Base-by-base conservation (phyloP, 352 stramenopile species). In the Pythium pyrilobum region DNA sequence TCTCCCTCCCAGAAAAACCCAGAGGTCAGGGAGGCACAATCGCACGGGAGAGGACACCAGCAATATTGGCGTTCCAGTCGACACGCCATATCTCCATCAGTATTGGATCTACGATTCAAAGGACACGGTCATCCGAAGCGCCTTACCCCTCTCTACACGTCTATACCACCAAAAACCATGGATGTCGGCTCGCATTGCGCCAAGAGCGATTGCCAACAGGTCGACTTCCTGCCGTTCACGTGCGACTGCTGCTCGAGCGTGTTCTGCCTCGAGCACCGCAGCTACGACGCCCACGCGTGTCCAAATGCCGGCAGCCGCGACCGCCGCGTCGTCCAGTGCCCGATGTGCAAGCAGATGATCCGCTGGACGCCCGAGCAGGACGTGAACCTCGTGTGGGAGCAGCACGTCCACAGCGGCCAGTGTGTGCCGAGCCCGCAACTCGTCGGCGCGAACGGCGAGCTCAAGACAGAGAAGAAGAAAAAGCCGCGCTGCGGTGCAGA, bases 191-290 rank as follows among this genome's bases (percentile, higher is more conserved):
- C 69, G 24, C 81, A 92, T 53, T 92, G 81, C 58, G 80, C 67
- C 37, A 63, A 87, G 5, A 66, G 68, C 10, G 65, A 73, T 15
- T 92, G 81, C 52, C 65, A 80, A 42, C 81, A 92, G 56, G 69
- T 85, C 57, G 85, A 95, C 56, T 95, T 95, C 51, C 64, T 95
- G 25, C 85, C 85, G 3, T 95, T 95, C 66, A 78, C 63, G 28
- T 95, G 85, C 65, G 81, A 95, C 66, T 92, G 82, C 56, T 95
- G 85, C 67, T 44, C 44, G 24, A 69, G 70, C 45, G 63, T 92
- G 41, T 95, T 92, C 54, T 95, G 85, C 56, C 74, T 95, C n/a
- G 68, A 81, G 13, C 85, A 95, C 53, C 82, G 85, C 48, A 89
- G 69, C 44, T 92, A 93, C 54, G 69, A 83, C 51, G 66, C 70